A percentile compares a stretch with the other conserved stretches of the same genome.
phyloP scores from a whole-genome alignment of 805 yeast genomes.

The Starmerella potacharoeniae region DNA sequence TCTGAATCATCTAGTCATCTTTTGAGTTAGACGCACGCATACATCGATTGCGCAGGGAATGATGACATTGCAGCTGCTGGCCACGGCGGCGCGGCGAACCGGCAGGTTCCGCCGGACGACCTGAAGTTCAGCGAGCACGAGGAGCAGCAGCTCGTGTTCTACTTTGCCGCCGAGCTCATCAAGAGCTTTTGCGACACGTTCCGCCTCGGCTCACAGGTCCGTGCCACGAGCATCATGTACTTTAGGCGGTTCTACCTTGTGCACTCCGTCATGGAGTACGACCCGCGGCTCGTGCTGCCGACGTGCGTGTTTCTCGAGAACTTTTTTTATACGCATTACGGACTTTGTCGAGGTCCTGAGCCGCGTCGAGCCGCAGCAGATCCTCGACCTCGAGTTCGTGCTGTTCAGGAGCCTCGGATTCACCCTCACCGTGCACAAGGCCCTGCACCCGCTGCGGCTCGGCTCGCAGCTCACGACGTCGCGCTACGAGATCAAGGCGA shows the following conservation, averaged over 20 bases:
- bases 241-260: conserved; percentile 68
- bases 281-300: conserved; percentile 69
- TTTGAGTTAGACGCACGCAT: too few relatives aligned
- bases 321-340: conserved; percentile 72
- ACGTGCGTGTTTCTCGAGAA: conserved; percentile 84
- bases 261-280: conserved; percentile 75
- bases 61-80: conserved; percentile 43
- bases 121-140: conserved; percentile 52
- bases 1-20: too few relatives aligned
- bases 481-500: conserved; percentile 27
- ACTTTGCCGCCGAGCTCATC: conserved; percentile 56
- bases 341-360: conserved; percentile 62
- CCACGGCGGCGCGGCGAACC: conserved; percentile 41
- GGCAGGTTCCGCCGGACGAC: conserved; percentile 20
- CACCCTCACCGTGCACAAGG: conserved; percentile 77
- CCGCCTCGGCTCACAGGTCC: conserved; percentile 76
- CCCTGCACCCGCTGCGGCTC: conserved; percentile 52
- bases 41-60: too few relatives aligned
- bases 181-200: conserved; percentile 59
- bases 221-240: conserved; percentile 75
- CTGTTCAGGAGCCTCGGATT: conserved; percentile 65
- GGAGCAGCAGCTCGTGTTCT: conserved; percentile 54
- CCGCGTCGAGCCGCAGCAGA: conserved; percentile 40
- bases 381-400: conserved; percentile 68
- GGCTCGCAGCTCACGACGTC: conserved; percentile 13